Evolutionary conservation across 2,329 filamentous ascomycete genomes (phyloP).

Genomic region (Sporothrix variecibatus): DNA sequence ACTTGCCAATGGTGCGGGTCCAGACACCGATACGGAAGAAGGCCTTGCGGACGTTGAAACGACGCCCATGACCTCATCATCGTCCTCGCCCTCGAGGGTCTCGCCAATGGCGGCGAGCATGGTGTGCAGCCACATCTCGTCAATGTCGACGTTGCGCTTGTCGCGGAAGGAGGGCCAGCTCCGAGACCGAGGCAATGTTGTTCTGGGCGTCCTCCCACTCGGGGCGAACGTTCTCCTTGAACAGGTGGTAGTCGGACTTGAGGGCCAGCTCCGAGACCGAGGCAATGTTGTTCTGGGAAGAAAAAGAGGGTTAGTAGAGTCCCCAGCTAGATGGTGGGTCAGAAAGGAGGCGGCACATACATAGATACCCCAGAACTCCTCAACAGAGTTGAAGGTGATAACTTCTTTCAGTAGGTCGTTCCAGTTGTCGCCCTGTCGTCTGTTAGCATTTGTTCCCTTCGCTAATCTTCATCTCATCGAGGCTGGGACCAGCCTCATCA

Average conservation of each 20-base stretch:
- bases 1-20: constrained; percentile 92
- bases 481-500: neutral
- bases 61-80: constrained; percentile 98
- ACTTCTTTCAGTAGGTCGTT: constrained; percentile 97
- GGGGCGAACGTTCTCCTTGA: constrained; percentile 94
- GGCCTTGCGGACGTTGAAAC: constrained; percentile 97
- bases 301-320: constrained; percentile 24
- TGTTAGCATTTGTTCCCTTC: constrained; percentile 27
- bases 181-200: constrained; percentile 95
- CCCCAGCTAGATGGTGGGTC: neutral
- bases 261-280: constrained; percentile 91
- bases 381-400: constrained; percentile 96
- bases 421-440: constrained; percentile 87
- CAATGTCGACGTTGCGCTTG: constrained; percentile 87
- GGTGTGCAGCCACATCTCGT: constrained; percentile 94
- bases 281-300: constrained; percentile 91
- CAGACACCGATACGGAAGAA: constrained; percentile 98
- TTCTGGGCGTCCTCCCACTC: constrained; percentile 99
- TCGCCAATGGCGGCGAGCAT: constrained; percentile 97
- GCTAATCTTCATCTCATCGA: neutral
- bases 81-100: constrained; percentile 90
- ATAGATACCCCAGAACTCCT: constrained; percentile 99
- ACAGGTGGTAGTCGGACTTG: constrained; percentile 99
- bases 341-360: constrained; percentile 57
- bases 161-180: constrained; percentile 95